Evolutionary conservation across 2,329 filamentous ascomycete genomes (phyloP), one percentile per base, ranked within the genome.

Genomic region (Cercospora sojina): DNA sequence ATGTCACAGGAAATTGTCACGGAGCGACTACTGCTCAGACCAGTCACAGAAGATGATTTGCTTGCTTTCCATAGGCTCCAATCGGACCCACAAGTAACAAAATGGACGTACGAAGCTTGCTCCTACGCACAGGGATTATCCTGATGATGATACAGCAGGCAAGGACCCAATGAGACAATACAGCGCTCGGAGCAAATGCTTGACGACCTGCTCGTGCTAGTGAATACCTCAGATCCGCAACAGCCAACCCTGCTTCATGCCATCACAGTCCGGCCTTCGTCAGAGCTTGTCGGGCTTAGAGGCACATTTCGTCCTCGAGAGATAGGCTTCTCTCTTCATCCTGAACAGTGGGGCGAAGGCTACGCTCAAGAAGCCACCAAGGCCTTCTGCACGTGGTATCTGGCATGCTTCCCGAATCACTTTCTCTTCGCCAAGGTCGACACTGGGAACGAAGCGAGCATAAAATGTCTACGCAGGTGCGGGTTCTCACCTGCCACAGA

Each of bases 261-360:
- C 47, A 70, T 71, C 43, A 66, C 67, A 7, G 8, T 63, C 3
- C 38, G 18, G 13, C 64, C 65, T 29, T 65, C 67, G 6, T 35
- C 23, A n/a, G 55, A 59, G 1, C 63, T 70, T 23, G 51, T 70
- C n/a, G 70, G 70, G 20, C 53, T 69, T 3, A 59, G 70, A 8
- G 70, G 70, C 3, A 71, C 68, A 16, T 70, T 70, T 29, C 62
- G 70, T 16, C 65, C 70, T 47, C 59, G 68, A 43, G 70, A 71
- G 51, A 65, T 70, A 20, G 70, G 66, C 3, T 70, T 70, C 57
- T 71, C 70, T 23, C 59, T 71, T 20, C 66, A 65, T 56, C 68
- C 68, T 5, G 53, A 64, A 7, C 65, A 62, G 41, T 71, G 70
- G 70, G 65, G 66, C 12, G 41, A 62, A 58, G 68, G 70, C 31